These are phyloP conservation scores for Eucalyptus sp. DNA, from an alignment of 345 rosid species.

Conservation along the genomic window DNA sequence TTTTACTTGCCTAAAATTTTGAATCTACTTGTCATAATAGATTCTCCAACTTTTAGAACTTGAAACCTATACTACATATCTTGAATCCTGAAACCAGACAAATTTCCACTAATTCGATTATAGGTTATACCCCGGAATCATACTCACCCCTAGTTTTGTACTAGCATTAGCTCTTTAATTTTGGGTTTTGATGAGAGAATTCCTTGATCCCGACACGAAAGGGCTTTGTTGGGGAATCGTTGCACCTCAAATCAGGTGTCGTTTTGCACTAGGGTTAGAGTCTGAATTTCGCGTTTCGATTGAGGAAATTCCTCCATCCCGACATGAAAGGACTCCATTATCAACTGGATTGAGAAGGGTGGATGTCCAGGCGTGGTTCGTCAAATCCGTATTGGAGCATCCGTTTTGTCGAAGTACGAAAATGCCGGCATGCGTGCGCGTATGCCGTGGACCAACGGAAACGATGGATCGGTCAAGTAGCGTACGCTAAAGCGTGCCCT, in stretches of 20 bases:
- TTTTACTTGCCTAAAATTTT: no score
- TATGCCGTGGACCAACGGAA: background rate
- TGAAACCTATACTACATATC: accelerated
- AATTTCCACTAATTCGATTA: no score
- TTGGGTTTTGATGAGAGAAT: no score
- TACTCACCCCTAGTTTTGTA: no score
- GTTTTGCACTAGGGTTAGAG: background rate
- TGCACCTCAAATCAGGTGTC: background rate
- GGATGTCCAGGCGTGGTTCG: background rate
- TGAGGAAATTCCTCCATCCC: background rate
- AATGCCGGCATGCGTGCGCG: background rate
- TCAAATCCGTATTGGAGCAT: background rate
- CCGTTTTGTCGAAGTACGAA: background rate
- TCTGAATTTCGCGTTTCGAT: background rate
- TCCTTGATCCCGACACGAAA: no score
- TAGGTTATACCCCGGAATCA: accelerated
- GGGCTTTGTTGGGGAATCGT: background rate
- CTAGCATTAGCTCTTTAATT: no score
- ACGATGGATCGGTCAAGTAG: background rate
- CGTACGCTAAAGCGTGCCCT: background rate
- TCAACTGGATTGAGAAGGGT: background rate
- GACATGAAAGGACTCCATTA: background rate
- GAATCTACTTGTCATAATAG: accelerated
- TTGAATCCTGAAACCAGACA: no score
- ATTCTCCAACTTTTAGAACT: no score